phyloP scores from a whole-genome alignment of 495 filamentous ascomycete genomes.

The Aspergillus sparsus region DNA sequence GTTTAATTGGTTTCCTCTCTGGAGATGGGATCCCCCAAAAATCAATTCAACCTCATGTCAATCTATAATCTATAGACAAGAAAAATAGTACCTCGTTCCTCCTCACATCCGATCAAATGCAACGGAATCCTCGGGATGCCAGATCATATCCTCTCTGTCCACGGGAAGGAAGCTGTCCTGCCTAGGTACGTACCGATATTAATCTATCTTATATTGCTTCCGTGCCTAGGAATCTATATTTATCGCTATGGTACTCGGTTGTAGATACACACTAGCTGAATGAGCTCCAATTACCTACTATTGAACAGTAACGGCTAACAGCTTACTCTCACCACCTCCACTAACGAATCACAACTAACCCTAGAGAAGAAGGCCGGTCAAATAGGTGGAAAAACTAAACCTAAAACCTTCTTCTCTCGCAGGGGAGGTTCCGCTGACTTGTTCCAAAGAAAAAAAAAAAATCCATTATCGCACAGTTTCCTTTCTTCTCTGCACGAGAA shows the following conservation, averaged over 20 bases:
- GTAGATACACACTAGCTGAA: no score
- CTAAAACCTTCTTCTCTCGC: not conserved
- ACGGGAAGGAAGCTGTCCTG: not conserved
- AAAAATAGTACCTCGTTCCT: not conserved
- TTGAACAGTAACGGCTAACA: no score
- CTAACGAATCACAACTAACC: not conserved
- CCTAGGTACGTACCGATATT: not conserved
- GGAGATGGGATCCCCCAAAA: not conserved
- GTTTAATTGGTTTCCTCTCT: no score
- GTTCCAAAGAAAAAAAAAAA: not conserved
- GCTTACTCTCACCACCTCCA: no score
- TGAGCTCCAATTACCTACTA: no score
- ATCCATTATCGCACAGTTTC: not conserved
- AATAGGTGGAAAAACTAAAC: not conserved
- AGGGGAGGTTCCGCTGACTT: not conserved
- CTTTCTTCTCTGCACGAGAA: not conserved
- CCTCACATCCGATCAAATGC: not conserved
- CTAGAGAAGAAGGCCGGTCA: conserved; percentile 5
- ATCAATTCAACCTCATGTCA: not conserved
- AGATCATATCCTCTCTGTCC: not conserved
- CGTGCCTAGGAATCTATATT: no score
- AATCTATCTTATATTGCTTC: not conserved
- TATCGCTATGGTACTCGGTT: no score
- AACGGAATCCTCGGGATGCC: conserved; percentile 1
- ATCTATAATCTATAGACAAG: not conserved